Evolutionary conservation across 2,329 filamentous ascomycete genomes (phyloP).

Genomic region (Penicillium olsonii): DNA sequence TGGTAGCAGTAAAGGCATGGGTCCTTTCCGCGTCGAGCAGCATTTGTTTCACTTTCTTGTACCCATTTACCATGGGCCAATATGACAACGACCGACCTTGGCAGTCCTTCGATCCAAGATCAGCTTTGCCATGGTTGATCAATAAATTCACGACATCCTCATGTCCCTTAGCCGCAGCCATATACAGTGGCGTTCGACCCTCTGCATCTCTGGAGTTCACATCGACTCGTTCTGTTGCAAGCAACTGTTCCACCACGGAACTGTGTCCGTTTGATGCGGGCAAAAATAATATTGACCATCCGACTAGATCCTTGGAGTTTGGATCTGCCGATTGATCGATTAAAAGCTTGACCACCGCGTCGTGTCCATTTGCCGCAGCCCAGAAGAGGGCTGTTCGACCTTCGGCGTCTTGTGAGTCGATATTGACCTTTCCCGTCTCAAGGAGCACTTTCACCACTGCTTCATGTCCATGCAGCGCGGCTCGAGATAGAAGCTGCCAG

Average conservation of each 20-base stretch:
- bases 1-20: not conserved
- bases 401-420: not conserved
- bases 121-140: not conserved
- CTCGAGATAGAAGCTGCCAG: conserved; percentile 4
- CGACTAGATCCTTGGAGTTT: not conserved
- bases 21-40: not conserved
- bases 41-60: not conserved
- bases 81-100: not conserved
- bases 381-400: not conserved
- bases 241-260: not conserved
- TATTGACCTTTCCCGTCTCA: not conserved
- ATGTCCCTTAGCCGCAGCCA: conserved; percentile 1
- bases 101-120: not conserved
- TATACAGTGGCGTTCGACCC: conserved; percentile 1
- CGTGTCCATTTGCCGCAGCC: not conserved
- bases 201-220: not conserved
- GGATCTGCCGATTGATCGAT: not conserved
- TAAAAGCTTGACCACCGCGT: not conserved
- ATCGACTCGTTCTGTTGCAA: conserved; percentile 1
- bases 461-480: conserved; percentile 4
- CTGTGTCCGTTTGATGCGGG: not conserved
- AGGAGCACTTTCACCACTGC: conserved; percentile 5
- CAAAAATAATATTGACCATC: not conserved
- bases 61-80: not conserved
- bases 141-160: not conserved